These are phyloP conservation scores for Mycena venus DNA, from an alignment of 768 basidiomycete species.

Conservation along the genomic window DNA sequence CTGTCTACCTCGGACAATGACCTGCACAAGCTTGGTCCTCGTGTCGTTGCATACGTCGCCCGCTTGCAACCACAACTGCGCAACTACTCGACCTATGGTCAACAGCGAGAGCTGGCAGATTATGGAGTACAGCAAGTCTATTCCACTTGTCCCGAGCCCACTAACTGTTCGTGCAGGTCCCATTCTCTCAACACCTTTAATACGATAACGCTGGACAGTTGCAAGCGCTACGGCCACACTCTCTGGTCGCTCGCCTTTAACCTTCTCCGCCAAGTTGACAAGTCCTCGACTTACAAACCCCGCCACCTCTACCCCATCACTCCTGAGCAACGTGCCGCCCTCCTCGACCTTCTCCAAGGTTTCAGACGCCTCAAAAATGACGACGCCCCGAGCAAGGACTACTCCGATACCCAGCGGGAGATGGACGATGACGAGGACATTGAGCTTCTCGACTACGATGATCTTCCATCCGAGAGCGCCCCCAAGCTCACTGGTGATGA, in stretches of 20 bases:
- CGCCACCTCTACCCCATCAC: not conserved
- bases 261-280: conserved; percentile 15
- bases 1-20: not conserved
- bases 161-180: not conserved
- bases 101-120: not conserved
- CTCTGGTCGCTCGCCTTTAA: conserved; percentile 21
- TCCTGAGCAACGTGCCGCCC: not conserved
- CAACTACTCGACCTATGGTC: not conserved
- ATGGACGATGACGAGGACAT: not conserved
- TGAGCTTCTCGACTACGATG: not conserved
- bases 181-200: not conserved
- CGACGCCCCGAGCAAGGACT: not conserved
- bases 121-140: not conserved
- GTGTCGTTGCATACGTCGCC: not conserved
- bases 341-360: not conserved
- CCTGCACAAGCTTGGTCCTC: not conserved
- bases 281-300: not conserved
- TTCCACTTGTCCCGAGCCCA: not conserved
- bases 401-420: not conserved
- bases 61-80: not conserved
- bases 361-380: not conserved
- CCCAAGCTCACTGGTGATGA: not conserved
- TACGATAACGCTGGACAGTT: not conserved
- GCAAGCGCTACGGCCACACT: not conserved
- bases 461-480: not conserved